A percentile compares a stretch with the other conserved stretches of the same genome.
Conservation (phyloP, 169 alveolate genomes). For the Theileria equi region DNA sequence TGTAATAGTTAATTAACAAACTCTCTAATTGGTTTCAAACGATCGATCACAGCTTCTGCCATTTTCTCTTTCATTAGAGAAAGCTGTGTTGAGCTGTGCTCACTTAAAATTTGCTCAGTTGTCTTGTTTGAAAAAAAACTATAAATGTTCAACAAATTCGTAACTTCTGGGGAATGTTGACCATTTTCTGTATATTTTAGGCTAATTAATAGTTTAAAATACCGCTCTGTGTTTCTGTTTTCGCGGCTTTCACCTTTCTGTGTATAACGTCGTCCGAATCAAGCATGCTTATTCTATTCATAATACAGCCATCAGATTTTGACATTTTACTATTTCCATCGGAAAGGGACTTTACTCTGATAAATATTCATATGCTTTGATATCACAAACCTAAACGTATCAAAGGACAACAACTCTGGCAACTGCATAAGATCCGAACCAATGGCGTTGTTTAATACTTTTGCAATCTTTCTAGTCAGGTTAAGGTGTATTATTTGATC, state of each 20-base stretch:
- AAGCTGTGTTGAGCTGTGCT: background rate
- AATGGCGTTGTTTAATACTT: slow-evolving; percentile 26
- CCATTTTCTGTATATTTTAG: background rate
- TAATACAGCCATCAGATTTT: slow-evolving; percentile 7
- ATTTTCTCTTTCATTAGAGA: slow-evolving; percentile 17
- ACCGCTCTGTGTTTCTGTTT: slow-evolving; percentile 36
- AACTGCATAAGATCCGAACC: slow-evolving; percentile 11
- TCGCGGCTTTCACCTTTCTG: slow-evolving; percentile 37
- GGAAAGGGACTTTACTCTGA: slow-evolving; percentile 57
- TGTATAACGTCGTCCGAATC: slow-evolving; percentile 29
- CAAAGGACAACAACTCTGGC: slow-evolving; percentile 2
- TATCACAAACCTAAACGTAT: slow-evolving; percentile 20
- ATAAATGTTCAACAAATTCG: slow-evolving; percentile 19
- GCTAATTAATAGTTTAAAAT: background rate
- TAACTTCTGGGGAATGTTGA: slow-evolving; percentile 21
- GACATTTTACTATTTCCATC: slow-evolving; percentile 59
- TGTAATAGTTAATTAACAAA: background rate
- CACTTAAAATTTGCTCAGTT: background rate
- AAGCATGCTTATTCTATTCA: slow-evolving; percentile 15
- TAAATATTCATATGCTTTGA: background rate
- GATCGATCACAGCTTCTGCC: slow-evolving; percentile 3
- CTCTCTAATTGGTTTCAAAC: slow-evolving; percentile 30
- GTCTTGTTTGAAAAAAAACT: slow-evolving; percentile 37
- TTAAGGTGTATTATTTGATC: slow-evolving; percentile 44
- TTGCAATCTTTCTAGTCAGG: slow-evolving; percentile 40